Evolutionary conservation across 2,329 filamentous ascomycete species (phyloP).

Genomic region (Fusarium sterilihyphosum): DNA sequence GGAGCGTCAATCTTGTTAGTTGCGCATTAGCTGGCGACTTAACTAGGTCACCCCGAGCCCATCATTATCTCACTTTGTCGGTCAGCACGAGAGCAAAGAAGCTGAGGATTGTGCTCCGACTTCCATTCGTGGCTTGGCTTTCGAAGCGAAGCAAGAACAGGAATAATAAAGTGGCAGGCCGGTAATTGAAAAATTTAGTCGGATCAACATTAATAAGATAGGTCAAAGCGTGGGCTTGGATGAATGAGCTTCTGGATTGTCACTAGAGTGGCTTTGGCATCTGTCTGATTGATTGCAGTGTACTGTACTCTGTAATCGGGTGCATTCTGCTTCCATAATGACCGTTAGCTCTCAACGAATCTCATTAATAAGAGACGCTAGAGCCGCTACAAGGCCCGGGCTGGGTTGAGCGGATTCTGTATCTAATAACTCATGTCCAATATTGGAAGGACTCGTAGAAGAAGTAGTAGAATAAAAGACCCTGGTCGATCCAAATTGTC

Average conservation of each 20-base stretch:
- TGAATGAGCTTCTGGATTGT: not conserved
- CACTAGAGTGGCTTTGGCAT: not conserved
- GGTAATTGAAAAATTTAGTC: not conserved
- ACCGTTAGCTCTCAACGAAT: not conserved
- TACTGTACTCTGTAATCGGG: not conserved
- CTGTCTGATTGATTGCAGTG: not conserved
- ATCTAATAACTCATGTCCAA: conserved; percentile 6
- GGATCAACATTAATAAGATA: not conserved
- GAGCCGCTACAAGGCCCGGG: not conserved
- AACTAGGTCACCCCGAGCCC: not conserved
- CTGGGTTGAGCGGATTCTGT: conserved; percentile 2
- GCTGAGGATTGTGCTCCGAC: conserved; percentile 16
- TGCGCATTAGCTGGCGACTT: conserved; percentile 14
- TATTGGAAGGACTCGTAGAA: conserved; percentile 34
- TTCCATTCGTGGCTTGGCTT: conserved; percentile 14
- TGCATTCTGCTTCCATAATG: not conserved
- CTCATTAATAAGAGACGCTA: not conserved
- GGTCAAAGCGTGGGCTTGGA: conserved; percentile 24
- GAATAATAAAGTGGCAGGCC: conserved; percentile 3
- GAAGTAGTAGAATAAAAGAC: conserved; percentile 21
- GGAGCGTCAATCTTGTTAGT: conserved; percentile 18
- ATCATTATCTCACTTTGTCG: conserved; percentile 29
- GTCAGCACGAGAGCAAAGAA: conserved; percentile 21
- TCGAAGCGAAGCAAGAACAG: not conserved
- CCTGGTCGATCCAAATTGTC: conserved; percentile 1